Base-by-base conservation (phyloP, 2,329 filamentous ascomycete species). In the Rhynchosporium secalis region DNA sequence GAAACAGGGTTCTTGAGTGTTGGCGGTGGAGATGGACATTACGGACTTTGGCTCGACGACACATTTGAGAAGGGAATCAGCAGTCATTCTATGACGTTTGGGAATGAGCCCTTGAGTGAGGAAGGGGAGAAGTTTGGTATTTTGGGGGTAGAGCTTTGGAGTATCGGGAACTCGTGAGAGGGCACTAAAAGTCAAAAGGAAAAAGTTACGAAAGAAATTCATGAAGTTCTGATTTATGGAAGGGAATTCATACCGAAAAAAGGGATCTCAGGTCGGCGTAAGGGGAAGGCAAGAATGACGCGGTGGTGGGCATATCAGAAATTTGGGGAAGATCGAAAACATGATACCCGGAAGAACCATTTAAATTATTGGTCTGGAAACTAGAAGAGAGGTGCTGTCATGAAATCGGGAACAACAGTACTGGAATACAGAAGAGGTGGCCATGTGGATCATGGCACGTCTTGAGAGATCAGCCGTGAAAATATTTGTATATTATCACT, bases 41-140 rank as follows among this genome's bases (percentile, higher is more conserved):
- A 95, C 74, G 95, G 95, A 2, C 79, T 99, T 5, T 98, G 95
- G 95, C 82, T 99, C 12, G 91, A 97, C 74, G 89, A 94, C 69
- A 86, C 85, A 20, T 85, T 98, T 51, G 90, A 94, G 66, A 85
- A 88, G 62, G 95, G 95, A 3, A 86, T 96, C 58, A 96, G 91
- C 72, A 87, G 89, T 47, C 82, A 85, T 3, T 96, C 92, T 74
- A 87, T 91, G 65, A 99, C 95, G 0, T 99, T 98, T 78, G 92
- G 92, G 0, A 99, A 99, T 70, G 93, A 97, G 78, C 88, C 90
- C 9, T 78, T 99, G 57, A 97, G 94, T 71, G 94, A 97, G 60
- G 91, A 96, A 72, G 95, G 94, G 0, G 86, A 88, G 64, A 96
- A 96, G 75, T 99, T 98, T 73, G 90, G 92, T 64, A 85, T 99